These are phyloP conservation scores for Flaveria sonorensis DNA, from an alignment of 129 eudicot genomes.

Conservation along the genomic window DNA sequence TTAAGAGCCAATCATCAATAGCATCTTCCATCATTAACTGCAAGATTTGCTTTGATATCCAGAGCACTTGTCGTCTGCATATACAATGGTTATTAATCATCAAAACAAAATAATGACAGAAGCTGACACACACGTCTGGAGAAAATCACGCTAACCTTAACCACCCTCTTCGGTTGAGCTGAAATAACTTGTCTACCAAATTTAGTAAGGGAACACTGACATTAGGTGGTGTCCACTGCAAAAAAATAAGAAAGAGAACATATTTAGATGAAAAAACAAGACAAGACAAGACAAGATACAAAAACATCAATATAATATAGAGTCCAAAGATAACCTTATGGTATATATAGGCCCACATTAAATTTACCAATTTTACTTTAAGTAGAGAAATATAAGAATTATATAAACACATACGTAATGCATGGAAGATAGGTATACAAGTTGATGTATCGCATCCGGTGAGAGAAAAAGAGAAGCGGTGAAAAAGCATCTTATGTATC, in stretches of 20 bases:
- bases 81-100: not conserved
- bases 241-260: constrained; percentile 4
- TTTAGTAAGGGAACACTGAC: constrained; percentile 86
- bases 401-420: no score
- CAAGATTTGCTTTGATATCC: constrained; percentile 98
- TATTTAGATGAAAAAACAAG: not conserved
- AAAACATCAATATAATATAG: not conserved
- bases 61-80: constrained; percentile 89
- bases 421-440: not conserved
- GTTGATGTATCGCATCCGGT: no score
- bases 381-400: no score
- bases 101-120: not conserved
- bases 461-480: no score
- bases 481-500: no score
- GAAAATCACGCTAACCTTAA: constrained; percentile 56
- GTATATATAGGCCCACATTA: no score
- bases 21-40: constrained; percentile 99
- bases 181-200: constrained; percentile 90
- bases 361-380: no score
- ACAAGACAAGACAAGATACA: not conserved
- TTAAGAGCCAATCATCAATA: constrained; percentile 93
- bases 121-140: not conserved
- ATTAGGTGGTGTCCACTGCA: constrained; percentile 99
- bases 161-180: constrained; percentile 98
- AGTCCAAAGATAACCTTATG: no score